Evolutionary conservation across 1,284 basidiomycete genomes (phyloP).

Genomic region (Tilletia indica): DNA sequence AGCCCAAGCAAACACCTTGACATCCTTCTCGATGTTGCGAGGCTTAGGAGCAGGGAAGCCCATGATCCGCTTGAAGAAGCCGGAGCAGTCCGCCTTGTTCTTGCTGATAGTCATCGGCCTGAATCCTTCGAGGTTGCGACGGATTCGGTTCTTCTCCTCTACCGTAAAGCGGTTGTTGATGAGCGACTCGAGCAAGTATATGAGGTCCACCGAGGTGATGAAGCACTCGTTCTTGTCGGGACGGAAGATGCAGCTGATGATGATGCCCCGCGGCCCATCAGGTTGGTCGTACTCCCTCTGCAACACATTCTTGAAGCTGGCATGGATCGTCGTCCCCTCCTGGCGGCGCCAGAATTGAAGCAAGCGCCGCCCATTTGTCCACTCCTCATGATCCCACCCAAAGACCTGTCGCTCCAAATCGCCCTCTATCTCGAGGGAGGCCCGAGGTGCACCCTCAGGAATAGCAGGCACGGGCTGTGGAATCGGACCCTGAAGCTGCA

Average conservation of each 20-base stretch:
- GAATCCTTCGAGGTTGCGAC: conserved; percentile 88
- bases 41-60: conserved; percentile 89
- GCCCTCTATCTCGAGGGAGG: conserved; percentile 55
- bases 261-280: conserved; percentile 58
- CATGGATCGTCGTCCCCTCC: conserved; percentile 60
- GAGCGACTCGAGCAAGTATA: conserved; percentile 84
- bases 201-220: conserved; percentile 89
- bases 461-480: conserved; percentile 4
- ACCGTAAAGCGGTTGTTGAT: conserved; percentile 80
- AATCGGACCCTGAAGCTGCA: conserved; percentile 10
- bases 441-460: conserved; percentile 30
- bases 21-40: conserved; percentile 93
- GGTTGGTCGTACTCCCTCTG: conserved; percentile 52
- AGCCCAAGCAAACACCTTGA: conserved; percentile 95
- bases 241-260: conserved; percentile 82
- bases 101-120: conserved; percentile 87
- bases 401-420: conserved; percentile 61
- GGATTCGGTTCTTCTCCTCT: conserved; percentile 93
- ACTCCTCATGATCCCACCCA: conserved; percentile 62
- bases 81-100: conserved; percentile 72
- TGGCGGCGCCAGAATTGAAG: conserved; percentile 63
- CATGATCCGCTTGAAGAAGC: conserved; percentile 93
- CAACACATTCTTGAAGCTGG: conserved; percentile 59
- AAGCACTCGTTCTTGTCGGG: conserved; percentile 75
- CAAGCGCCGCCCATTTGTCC: conserved; percentile 59